Conservation (phyloP, 805 yeast species). For the Zygosaccharomyces siamensis region DNA sequence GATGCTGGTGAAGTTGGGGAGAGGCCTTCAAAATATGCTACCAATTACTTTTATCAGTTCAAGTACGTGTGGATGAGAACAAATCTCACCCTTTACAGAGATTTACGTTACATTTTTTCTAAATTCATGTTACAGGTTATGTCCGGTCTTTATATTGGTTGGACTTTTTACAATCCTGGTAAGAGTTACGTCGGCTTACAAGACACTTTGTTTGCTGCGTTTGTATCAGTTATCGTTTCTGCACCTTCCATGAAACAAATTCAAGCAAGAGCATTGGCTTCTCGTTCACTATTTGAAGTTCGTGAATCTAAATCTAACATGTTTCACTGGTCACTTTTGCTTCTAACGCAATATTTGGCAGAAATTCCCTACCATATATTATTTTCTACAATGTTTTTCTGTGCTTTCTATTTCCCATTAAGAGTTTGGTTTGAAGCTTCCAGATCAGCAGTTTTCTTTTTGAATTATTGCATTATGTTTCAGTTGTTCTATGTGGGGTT, state of each 20-base stretch:
- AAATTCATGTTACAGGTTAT: conserved; percentile 47
- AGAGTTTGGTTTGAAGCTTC: conserved; percentile 39
- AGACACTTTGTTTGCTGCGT: conserved; percentile 55
- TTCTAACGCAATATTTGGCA: conserved; percentile 49
- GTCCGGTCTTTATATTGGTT: conserved; percentile 65
- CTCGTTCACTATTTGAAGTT: conserved; percentile 62
- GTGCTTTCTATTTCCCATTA: conserved; percentile 49
- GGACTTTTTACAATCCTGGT: conserved; percentile 59
- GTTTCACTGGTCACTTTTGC: conserved; percentile 62
- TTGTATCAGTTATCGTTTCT: conserved; percentile 52
- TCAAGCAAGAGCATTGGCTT: conserved; percentile 51
- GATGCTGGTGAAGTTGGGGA: conserved; percentile 9
- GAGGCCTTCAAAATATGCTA: conserved; percentile 23
- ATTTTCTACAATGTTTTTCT: conserved; percentile 48
- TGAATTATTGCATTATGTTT: conserved; percentile 43
- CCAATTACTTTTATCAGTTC: conserved; percentile 45
- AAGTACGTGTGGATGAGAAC: conserved; percentile 39
- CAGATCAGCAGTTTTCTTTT: conserved; percentile 46
- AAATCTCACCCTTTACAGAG: conserved; percentile 47
- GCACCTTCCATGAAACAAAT: conserved; percentile 56
- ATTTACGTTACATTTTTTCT: conserved; percentile 56
- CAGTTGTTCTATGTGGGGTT: conserved; percentile 44
- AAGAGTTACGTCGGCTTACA: conserved; percentile 50
- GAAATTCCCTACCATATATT: conserved; percentile 59
- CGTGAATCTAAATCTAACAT: conserved; percentile 69